Conservation (phyloP, 1,139 yeast genomes). For the Geotrichum fermentans region DNA sequence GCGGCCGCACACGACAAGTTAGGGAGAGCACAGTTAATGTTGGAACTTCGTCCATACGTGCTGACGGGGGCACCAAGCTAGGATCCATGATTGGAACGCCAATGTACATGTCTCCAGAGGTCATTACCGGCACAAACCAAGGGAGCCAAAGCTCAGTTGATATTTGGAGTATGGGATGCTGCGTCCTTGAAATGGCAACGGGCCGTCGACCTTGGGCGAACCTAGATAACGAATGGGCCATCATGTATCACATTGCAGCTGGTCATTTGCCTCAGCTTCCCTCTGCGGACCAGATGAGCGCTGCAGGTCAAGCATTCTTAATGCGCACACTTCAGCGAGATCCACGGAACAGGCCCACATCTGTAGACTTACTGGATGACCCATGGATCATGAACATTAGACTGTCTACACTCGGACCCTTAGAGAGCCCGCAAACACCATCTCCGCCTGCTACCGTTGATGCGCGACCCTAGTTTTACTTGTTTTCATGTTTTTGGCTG, state of each 20-base stretch:
- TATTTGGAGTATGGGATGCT: constrained; percentile 80
- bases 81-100: constrained; percentile 87
- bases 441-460: constrained; percentile 2
- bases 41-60: constrained; percentile 14
- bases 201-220: constrained; percentile 62
- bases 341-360: constrained; percentile 73
- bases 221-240: constrained; percentile 95
- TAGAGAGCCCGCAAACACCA: constrained; percentile 1
- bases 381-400: constrained; percentile 58
- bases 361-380: constrained; percentile 77
- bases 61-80: constrained; percentile 32
- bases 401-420: constrained; percentile 14
- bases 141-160: constrained; percentile 66
- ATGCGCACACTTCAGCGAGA: constrained; percentile 76
- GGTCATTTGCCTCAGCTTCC: constrained; percentile 91
- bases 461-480: no score
- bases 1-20: constrained; percentile 46
- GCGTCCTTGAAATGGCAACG: constrained; percentile 83
- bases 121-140: constrained; percentile 69
- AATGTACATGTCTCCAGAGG: constrained; percentile 98
- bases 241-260: constrained; percentile 96
- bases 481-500: no score
- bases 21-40: background rate
- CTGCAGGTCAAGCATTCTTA: constrained; percentile 65
- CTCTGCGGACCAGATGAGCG: constrained; percentile 67